Base-by-base conservation (phyloP, 306 rosid species). In the Cicer chorassanicum region DNA sequence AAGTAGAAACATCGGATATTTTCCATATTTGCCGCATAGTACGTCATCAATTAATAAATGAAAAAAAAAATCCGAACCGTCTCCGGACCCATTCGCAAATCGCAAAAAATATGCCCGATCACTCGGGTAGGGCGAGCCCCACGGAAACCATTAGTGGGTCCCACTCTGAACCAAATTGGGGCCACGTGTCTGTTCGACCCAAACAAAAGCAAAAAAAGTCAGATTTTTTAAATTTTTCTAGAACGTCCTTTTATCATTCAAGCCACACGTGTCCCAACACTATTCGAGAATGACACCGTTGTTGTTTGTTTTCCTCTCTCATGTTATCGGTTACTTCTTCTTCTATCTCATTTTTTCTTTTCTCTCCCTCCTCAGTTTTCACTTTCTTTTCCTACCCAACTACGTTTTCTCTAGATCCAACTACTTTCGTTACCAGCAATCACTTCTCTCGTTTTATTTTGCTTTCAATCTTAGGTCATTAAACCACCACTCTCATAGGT, bases 391-490 rank as follows among this genome's bases (percentile, higher is more conserved):
- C 76, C 78, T 15, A 65, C 78, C 61, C 74, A 15, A 24, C 60
- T 57, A 73, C 79, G 84, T 65, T 75, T 71, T 24, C 76, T 80
- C 48, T 49, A 59, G 79, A 83, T 83, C 87, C 39, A 76, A 77
- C 77, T 13, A 48, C 81, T 63, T 70, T 61, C 34, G 11, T 65
- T 34, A 4, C 72, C 38, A 8, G 4, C 66, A 41, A 55, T 59
- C 46, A 38, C 53, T 72, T 54, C 65, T 40, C 24, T 40, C 38
- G 6, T 70, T 65, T 65, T 38, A 1, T 39, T 50, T 49, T 19
- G 2, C 24, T 53, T 67, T 60, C 70, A 42, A 19, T 71, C 48
- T 62, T 29, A 29, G 36, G 36, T 4, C 36, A 29, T 29, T 29
- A n/a, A 38, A 9, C 5, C 64, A 51, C 2, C 36, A 46, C 78